Evolutionary conservation across 192 early-diverging fungal species (phyloP), one percentile per base, ranked within the genome.

Genomic region (Entomortierella chlamydospora): DNA sequence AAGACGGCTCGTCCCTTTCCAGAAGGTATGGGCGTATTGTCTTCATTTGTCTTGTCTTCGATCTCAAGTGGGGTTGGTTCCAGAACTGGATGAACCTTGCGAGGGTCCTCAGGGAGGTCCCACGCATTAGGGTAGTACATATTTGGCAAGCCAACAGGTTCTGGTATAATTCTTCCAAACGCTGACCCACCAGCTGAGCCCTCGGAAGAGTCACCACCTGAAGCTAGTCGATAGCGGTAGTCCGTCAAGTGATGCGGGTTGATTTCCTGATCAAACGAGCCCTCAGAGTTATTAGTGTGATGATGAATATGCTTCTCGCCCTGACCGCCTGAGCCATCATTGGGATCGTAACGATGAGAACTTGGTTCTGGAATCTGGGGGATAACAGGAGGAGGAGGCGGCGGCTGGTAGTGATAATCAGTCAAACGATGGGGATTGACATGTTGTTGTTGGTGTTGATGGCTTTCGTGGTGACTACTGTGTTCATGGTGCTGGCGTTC

Each of bases 71-170:
- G 62, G 6, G 30, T 47, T 9, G 37, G 37, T 2, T 28, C 26
- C 5, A 79, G n/a, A 2, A 42, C 11, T 15, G 76, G 76, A 22
- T 70, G 63, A 2, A 57, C 33, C 34, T 39, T 70, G 7, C 68
- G 55, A 42, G 76, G 76, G 53, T 79, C 76, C 22, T 79, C 62
- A 15, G 68, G 76, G 6, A 79, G 43, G 23, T 79, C 76, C 76
- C 76, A 79, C 0, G 76, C 76, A 49, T 79, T 79, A 8, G 76
- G 76, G 22, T 70, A 79, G 63, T 79, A 79, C 76, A 79, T 79
- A 30, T 79, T 63, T 12, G 76, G 76, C 1, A 79, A 57, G 13
- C 76, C 76, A 15, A 79, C 57, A 25, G 76, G 76, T 41, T 65
- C 76, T 20, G 76, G 76, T 59, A 79, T 79, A 47, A 79, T 79